phyloP scores from a whole-genome alignment of 1,139 yeast species.

The Lodderomyces orthopsilosis region DNA sequence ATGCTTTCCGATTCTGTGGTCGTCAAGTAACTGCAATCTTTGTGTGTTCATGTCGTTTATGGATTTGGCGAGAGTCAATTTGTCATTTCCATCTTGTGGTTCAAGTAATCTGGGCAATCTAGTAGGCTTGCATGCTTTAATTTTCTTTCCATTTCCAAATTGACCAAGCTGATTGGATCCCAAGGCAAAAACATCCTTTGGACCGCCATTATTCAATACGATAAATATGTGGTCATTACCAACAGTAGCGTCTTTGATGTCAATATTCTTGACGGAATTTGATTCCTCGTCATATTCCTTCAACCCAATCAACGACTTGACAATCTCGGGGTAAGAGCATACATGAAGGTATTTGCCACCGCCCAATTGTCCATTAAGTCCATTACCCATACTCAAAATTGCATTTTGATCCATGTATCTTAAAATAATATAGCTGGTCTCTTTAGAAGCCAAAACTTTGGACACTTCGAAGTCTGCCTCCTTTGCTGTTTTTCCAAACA shows the following conservation, averaged over 20 bases:
- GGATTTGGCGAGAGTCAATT: constrained; percentile 22
- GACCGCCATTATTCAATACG: constrained; percentile 48
- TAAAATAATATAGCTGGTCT: constrained; percentile 58
- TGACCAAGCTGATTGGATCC: constrained; percentile 85
- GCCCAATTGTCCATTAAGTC: constrained; percentile 87
- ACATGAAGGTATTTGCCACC: constrained; percentile 73
- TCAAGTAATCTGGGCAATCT: constrained; percentile 56
- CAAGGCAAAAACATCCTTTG: constrained; percentile 68
- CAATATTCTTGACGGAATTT: constrained; percentile 37
- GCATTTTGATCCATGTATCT: constrained; percentile 26
- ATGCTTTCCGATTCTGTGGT: constrained; percentile 20
- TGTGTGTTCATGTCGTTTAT: constrained; percentile 37
- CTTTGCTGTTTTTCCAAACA: constrained; percentile 32
- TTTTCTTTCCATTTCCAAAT: constrained; percentile 75
- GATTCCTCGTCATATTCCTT: constrained; percentile 39
- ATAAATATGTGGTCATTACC: constrained; percentile 70
- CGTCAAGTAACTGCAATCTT: constrained; percentile 45
- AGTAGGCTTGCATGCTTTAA: constrained; percentile 57
- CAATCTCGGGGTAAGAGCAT: constrained; percentile 60
- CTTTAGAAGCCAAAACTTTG: constrained; percentile 65
- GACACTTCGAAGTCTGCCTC: constrained; percentile 39
- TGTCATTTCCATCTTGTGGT: constrained; percentile 40
- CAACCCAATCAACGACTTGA: constrained; percentile 50
- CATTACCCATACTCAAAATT: constrained; percentile 74
- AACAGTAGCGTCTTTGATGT: constrained; percentile 50